These are phyloP conservation scores for Oidium heveae DNA, from an alignment of 2,329 filamentous ascomycete genomes.

Conservation along the genomic window DNA sequence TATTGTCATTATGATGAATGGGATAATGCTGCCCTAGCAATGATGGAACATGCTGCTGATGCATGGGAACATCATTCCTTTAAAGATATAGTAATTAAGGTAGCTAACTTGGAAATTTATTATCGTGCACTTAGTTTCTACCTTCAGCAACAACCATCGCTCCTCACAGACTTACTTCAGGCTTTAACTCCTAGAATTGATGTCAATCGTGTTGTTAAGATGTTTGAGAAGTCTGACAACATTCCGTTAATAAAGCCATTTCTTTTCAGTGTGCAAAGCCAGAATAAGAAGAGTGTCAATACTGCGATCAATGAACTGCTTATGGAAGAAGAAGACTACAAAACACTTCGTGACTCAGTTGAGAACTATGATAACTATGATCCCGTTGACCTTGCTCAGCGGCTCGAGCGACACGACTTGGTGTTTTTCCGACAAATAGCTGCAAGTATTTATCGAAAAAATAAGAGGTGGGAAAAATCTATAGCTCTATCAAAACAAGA, in stretches of 20 bases:
- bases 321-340: conserved; percentile 98
- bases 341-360: conserved; percentile 89
- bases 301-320: conserved; percentile 92
- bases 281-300: conserved; percentile 97
- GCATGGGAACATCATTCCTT: conserved; percentile 99
- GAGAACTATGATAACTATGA: conserved; percentile 99
- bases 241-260: conserved; percentile 97
- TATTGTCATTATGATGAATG: conserved; percentile 98
- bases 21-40: conserved; percentile 86
- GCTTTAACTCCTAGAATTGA: conserved; percentile 81
- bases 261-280: conserved; percentile 79
- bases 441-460: conserved; percentile 96
- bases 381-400: conserved; percentile 69
- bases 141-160: conserved; percentile 82
- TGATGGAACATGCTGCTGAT: conserved; percentile 93
- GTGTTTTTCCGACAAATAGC: conserved; percentile 99
- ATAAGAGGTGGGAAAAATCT: conserved; percentile 99
- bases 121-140: conserved; percentile 95
- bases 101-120: conserved; percentile 96
- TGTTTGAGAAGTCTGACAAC: conserved; percentile 97
- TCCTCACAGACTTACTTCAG: conserved; percentile 87
- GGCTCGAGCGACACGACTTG: conserved; percentile 88
- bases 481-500: conserved; percentile 96
- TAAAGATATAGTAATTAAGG: conserved; percentile 96
- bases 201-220: conserved; percentile 94